These are phyloP conservation scores for Rhynchospora pubera DNA, from an alignment of 176 grass and related monocot genomes.

Conservation along the genomic window DNA sequence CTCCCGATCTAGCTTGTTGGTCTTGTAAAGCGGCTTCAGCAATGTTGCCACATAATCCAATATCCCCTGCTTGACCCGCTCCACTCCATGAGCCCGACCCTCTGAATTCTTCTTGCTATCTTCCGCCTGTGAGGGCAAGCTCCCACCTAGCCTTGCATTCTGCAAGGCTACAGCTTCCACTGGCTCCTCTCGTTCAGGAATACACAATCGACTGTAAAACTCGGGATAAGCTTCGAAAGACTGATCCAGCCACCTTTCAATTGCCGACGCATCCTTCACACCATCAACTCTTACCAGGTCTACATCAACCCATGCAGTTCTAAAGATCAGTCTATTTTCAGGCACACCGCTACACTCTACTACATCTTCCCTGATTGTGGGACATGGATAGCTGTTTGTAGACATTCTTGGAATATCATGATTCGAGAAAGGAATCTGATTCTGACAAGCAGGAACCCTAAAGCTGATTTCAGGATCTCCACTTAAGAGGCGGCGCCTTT, in stretches of 20 bases:
- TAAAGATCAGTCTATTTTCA: constrained; percentile 46
- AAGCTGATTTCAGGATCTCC: constrained; percentile 65
- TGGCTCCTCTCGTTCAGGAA: constrained; percentile 72
- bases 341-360: constrained; percentile 43
- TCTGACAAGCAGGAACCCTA: constrained; percentile 60
- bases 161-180: constrained; percentile 21
- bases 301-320: constrained; percentile 84
- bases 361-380: constrained; percentile 54
- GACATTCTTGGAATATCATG: constrained; percentile 63
- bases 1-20: constrained; percentile 62
- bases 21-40: constrained; percentile 89
- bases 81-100: constrained; percentile 47
- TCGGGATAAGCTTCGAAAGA: constrained; percentile 89
- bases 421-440: constrained; percentile 50
- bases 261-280: constrained; percentile 80
- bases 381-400: constrained; percentile 52
- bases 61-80: constrained; percentile 81
- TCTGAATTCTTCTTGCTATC: constrained; percentile 68
- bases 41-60: constrained; percentile 75
- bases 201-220: constrained; percentile 66
- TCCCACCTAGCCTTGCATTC: constrained; percentile 39
- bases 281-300: constrained; percentile 67
- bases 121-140: constrained; percentile 53
- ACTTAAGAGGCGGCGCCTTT: constrained; percentile 52
- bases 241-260: constrained; percentile 96